Base-by-base conservation (phyloP, 2,329 filamentous ascomycete species). In the Claviceps purpurea region DNA sequence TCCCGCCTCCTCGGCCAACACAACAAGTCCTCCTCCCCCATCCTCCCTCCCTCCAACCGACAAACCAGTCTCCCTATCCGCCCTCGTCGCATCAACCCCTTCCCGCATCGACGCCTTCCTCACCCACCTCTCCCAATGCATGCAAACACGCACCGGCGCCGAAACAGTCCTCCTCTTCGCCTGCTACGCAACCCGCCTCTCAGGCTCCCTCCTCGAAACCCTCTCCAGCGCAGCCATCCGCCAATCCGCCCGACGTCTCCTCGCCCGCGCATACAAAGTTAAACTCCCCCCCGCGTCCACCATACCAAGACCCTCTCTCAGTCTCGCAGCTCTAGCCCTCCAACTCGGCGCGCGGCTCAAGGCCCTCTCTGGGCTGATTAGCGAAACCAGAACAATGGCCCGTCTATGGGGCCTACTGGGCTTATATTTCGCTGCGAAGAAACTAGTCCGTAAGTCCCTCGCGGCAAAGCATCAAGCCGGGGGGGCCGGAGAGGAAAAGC, bases 351-450 rank as follows among this genome's bases (percentile, higher is more conserved):
- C 62, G 46, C 68, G 77, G 60, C 70, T 88, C 62, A 76, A 72
- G 68, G 75, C 70, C 14, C 73, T 95, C 14, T 79, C 82, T 18
- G 74, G 68, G 38, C 71, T 91, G 50, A 73, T 93, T 47, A 76
- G 75, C 58, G 87, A 93, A 62, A 79, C 82, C 55, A 75, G 87
- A 55, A 84, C 82, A 54, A 87, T 90, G 64, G 70, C 79, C 56
- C 78, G 89, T 0, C 74, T 96, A 34, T 95, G 87, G 84, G 84
- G 81, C 0, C 64, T 90, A 60, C 61, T 95, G 62, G 82, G 82
- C 49, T 73, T 95, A 65, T 86, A 87, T 67, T 72, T 82, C 57
- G 85, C 83, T 74, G 81, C 74, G 16, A 75, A 78, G 56, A 66
- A 63, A 51, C 70, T 82, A n/a, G 54, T 74, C 6, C 55, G 67